Conservation (phyloP, 208 protist genomes). For the Acanthamoeba sp. region DNA sequence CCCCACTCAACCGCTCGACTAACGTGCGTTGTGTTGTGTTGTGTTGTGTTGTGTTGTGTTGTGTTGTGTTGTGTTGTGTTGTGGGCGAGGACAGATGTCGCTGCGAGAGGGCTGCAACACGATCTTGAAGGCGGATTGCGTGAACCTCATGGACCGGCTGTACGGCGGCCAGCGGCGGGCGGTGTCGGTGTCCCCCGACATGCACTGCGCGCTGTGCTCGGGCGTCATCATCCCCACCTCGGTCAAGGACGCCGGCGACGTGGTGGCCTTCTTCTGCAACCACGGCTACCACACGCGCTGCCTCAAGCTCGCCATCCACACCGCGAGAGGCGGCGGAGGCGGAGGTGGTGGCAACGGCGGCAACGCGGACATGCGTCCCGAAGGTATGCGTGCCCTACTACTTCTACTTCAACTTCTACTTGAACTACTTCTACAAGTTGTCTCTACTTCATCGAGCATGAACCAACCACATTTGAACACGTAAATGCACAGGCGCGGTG, state of each 20-base stretch:
- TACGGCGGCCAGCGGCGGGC: background rate
- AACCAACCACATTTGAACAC: background rate
- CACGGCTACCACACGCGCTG: constrained; percentile 58
- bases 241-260: constrained; percentile 52
- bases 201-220: constrained; percentile 43
- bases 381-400: background rate
- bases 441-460: background rate
- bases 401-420: too few species aligned
- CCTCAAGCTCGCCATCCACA: constrained; percentile 65
- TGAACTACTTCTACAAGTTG: too few species aligned
- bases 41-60: background rate
- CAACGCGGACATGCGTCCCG: background rate
- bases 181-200: constrained; percentile 22
- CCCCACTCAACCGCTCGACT: too few species aligned
- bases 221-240: constrained; percentile 19
- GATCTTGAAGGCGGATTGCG: constrained; percentile 86
- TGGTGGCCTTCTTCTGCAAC: constrained; percentile 71
- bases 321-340: background rate
- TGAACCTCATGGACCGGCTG: constrained; percentile 73
- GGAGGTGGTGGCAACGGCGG: background rate
- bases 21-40: background rate
- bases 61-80: background rate
- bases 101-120: constrained; percentile 84
- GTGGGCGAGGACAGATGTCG: constrained; percentile 82
- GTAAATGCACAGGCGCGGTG: background rate